phyloP scores from a whole-genome alignment of 2,329 filamentous ascomycete species.

The Aureobasidium sp. region DNA sequence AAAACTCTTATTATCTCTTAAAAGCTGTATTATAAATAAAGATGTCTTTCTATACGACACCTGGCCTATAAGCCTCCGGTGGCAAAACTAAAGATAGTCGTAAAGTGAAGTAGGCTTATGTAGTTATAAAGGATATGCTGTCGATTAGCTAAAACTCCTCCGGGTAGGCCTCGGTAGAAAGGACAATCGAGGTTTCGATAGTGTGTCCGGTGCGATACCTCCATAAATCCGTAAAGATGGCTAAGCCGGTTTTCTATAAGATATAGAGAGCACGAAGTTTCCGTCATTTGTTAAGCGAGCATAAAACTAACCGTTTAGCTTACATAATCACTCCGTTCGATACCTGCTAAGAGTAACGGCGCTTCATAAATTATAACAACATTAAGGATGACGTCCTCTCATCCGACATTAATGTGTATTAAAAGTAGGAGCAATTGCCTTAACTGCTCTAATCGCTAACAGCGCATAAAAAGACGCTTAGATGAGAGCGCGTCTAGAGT shows the following conservation, averaged over 20 bases:
- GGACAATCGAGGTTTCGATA: not conserved
- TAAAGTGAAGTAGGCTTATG: not conserved
- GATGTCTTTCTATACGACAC: not conserved
- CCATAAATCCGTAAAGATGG: not conserved
- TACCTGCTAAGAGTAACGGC: not conserved
- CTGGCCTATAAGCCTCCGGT: not conserved
- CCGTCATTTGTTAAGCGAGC: not conserved
- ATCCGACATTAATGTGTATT: not conserved
- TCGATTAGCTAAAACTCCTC: not conserved
- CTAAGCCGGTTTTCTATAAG: not conserved
- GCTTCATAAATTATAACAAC: constrained; percentile 3
- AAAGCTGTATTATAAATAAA: not conserved
- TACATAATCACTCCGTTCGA: not conserved
- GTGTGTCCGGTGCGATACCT: constrained; percentile 1
- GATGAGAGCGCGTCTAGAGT: not conserved
- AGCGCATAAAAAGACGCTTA: not conserved
- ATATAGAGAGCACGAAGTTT: not conserved
- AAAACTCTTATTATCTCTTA: not conserved
- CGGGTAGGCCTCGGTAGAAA: not conserved
- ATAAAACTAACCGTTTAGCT: not conserved
- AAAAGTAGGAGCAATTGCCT: not conserved
- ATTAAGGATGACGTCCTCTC: not conserved
- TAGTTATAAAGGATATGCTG: not conserved
- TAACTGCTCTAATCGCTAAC: not conserved
- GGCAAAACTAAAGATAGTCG: not conserved